A percentile compares a stretch with the other conserved stretches of the same genome.
phyloP scores from a whole-genome alignment of 1,139 yeast genomes.

The Lodderomyces elongisporus region DNA sequence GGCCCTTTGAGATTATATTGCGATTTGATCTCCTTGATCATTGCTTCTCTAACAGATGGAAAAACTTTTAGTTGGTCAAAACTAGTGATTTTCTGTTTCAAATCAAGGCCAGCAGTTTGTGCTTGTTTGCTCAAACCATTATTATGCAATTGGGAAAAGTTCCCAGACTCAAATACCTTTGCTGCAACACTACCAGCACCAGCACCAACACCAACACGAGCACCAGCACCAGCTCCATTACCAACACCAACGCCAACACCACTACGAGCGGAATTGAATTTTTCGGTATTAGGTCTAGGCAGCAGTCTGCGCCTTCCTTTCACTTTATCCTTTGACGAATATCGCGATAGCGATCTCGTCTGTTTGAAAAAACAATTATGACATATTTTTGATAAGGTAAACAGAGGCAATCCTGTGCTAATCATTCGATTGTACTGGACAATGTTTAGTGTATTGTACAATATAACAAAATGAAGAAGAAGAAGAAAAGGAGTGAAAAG shows the following conservation, averaged over 20 bases:
- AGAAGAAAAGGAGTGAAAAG: too few relatives aligned
- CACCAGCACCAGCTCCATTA: background rate
- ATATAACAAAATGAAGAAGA: too few relatives aligned
- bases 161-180: conserved; percentile 16
- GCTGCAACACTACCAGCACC: too few relatives aligned
- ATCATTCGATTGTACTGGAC: too few relatives aligned
- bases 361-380: background rate
- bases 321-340: conserved; percentile 2
- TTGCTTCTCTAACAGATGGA: conserved; percentile 61
- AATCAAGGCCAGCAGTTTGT: conserved; percentile 4
- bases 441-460: too few relatives aligned
- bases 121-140: conserved; percentile 11
- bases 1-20: conserved; percentile 42
- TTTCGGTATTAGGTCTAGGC: conserved; percentile 1
- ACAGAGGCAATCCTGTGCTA: too few relatives aligned
- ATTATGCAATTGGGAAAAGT: conserved; percentile 22
- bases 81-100: conserved; percentile 39
- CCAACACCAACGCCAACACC: too few relatives aligned
- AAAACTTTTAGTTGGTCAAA: conserved; percentile 64
- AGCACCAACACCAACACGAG: too few relatives aligned
- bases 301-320: background rate
- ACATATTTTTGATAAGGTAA: too few relatives aligned
- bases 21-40: conserved; percentile 52
- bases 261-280: too few relatives aligned
- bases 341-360: conserved; percentile 4